Conservation (phyloP, 768 basidiomycete genomes). For the Hysterangium stoloniferum region DNA sequence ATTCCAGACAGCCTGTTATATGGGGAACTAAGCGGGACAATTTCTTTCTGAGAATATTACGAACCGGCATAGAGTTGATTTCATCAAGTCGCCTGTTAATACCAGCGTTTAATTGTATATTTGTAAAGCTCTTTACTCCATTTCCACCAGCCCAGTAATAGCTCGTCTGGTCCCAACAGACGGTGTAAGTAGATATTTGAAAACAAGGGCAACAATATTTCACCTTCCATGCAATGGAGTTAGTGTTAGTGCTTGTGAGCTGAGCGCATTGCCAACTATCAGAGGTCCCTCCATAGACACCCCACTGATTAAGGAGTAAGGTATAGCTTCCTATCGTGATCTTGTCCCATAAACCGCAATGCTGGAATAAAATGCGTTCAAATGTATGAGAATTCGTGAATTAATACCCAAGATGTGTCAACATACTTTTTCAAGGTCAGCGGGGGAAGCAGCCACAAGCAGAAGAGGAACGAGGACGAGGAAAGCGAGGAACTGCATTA, state of each 20-base stretch:
- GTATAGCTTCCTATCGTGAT: constrained; percentile 39
- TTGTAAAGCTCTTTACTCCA: constrained; percentile 55
- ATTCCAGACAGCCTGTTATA: constrained; percentile 40
- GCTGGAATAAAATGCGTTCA: constrained; percentile 1
- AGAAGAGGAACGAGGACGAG: background rate
- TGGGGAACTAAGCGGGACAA: background rate
- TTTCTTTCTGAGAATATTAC: too few species aligned
- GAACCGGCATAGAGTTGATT: constrained; percentile 49
- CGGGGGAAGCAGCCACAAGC: background rate
- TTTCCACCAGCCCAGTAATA: constrained; percentile 48
- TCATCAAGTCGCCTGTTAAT: constrained; percentile 46
- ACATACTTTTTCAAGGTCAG: background rate
- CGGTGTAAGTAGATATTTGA: background rate
- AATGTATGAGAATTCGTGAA: background rate
- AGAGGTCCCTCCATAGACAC: constrained; percentile 29
- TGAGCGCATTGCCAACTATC: constrained; percentile 48
- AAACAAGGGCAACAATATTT: background rate
- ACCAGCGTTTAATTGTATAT: constrained; percentile 42
- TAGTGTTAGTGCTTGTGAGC: constrained; percentile 35
- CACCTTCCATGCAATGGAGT: constrained; percentile 37
- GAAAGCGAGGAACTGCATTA: background rate
- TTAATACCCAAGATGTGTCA: background rate
- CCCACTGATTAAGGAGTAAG: constrained; percentile 44
- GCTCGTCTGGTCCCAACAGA: constrained; percentile 30
- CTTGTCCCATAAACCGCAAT: constrained; percentile 46